Evolutionary conservation across 495 filamentous ascomycete genomes (phyloP).

Genomic region (Echria macrotheca): DNA sequence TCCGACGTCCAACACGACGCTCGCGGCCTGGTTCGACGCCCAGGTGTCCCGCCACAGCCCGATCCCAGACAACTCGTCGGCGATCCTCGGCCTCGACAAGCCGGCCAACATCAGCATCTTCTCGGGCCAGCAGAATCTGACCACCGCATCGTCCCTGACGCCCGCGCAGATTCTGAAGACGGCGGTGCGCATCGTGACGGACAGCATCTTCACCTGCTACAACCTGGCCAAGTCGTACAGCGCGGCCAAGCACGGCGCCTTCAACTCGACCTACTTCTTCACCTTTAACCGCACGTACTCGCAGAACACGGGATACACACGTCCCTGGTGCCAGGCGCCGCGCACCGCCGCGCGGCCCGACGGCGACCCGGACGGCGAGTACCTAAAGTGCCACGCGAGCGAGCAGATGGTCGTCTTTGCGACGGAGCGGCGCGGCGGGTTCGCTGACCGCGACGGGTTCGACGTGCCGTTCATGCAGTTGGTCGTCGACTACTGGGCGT

Average conservation of each 20-base stretch:
- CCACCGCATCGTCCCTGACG: conserved; percentile 7
- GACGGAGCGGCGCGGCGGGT: conserved; percentile 18
- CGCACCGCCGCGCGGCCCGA: conserved; percentile 20
- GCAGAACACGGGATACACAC: conserved; percentile 37
- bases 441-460: conserved; percentile 22
- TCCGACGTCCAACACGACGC: conserved; percentile 11
- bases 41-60: conserved; percentile 14
- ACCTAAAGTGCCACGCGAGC: conserved; percentile 47
- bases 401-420: conserved; percentile 42
- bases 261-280: conserved; percentile 30
- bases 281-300: conserved; percentile 43
- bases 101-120: conserved; percentile 21
- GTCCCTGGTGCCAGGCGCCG: conserved; percentile 32
- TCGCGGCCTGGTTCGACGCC: conserved; percentile 18
- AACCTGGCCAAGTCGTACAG: conserved; percentile 31
- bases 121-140: not conserved
- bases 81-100: conserved; percentile 15
- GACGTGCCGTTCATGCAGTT: conserved; percentile 25
- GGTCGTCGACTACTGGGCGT: conserved; percentile 24
- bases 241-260: conserved; percentile 24
- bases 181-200: conserved; percentile 29
- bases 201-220: conserved; percentile 35
- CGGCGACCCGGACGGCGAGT: conserved; percentile 34
- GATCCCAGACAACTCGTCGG: conserved; percentile 18
- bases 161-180: conserved; percentile 18